phyloP scores from a whole-genome alignment of 768 basidiomycete genomes.

The Panellus pusillus region DNA sequence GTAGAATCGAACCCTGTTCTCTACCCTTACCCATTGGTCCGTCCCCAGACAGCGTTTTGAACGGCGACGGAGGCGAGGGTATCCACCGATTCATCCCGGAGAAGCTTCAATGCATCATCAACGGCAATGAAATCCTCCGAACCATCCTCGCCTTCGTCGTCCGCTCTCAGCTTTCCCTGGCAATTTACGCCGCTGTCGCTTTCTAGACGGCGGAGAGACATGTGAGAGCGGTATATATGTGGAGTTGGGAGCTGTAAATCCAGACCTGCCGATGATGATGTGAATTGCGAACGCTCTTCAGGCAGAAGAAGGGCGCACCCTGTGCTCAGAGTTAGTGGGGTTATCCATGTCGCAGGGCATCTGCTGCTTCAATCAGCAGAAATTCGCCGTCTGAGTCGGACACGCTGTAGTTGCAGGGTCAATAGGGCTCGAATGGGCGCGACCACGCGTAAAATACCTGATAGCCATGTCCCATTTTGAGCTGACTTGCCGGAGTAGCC shows the following conservation, averaged over 20 bases:
- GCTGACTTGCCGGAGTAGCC: conserved; percentile 80
- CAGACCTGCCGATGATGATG: conserved; percentile 67
- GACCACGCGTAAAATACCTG: conserved; percentile 50
- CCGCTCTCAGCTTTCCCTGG: conserved; percentile 42
- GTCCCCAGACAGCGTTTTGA: conserved; percentile 66
- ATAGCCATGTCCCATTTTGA: conserved; percentile 78
- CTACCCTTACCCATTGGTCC: conserved; percentile 60
- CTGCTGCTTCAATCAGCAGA: conserved; percentile 93
- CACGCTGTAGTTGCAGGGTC: conserved; percentile 42
- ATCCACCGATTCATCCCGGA: conserved; percentile 51
- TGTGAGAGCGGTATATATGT: conserved; percentile 84
- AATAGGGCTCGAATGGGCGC: not conserved
- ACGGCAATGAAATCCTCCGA: conserved; percentile 54
- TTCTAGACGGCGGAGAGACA: conserved; percentile 64
- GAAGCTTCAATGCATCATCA: conserved; percentile 62
- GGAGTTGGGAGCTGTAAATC: conserved; percentile 81
- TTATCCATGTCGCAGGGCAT: conserved; percentile 84
- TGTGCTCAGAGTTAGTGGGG: conserved; percentile 86
- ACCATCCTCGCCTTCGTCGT: conserved; percentile 53
- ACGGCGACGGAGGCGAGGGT: conserved; percentile 64
- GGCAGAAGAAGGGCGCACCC: conserved; percentile 59
- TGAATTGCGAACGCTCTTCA: conserved; percentile 31
- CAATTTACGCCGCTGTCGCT: conserved; percentile 45
- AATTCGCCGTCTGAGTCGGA: conserved; percentile 96
- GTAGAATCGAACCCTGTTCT: not conserved